These are phyloP conservation scores for Arachis monticola DNA, from an alignment of 331 rosid species.

Conservation along the genomic window DNA sequence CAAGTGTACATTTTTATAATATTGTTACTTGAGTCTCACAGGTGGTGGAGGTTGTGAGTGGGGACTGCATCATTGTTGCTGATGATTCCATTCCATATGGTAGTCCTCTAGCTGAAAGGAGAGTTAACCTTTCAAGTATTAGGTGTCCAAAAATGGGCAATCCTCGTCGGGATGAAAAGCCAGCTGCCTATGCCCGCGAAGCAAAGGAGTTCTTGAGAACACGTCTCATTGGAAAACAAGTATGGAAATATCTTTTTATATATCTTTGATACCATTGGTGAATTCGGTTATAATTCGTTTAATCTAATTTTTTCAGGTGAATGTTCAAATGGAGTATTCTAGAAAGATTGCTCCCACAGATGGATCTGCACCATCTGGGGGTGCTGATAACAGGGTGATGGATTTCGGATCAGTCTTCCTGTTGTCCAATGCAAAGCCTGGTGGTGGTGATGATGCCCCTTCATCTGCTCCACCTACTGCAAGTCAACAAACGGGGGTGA, in stretches of 20 bases:
- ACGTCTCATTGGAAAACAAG: constrained; percentile 84
- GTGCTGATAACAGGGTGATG: constrained; percentile 82
- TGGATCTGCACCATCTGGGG: constrained; percentile 58
- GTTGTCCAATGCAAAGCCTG: constrained; percentile 60
- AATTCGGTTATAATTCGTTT: constrained; percentile 21
- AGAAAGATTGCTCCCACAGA: constrained; percentile 68
- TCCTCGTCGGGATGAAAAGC: constrained; percentile 95
- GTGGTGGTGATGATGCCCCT: constrained; percentile 65
- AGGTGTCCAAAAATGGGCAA: constrained; percentile 96
- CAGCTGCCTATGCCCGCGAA: constrained; percentile 97
- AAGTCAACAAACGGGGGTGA: constrained; percentile 67
- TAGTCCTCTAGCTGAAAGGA: constrained; percentile 87
- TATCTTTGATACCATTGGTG: constrained; percentile 21
- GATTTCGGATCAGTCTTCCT: constrained; percentile 93
- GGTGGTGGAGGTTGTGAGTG: constrained; percentile 99
- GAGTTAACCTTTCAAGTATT: constrained; percentile 93
- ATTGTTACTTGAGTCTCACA: constrained; percentile 39
- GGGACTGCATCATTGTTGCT: constrained; percentile 89
- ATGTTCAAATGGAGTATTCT: constrained; percentile 92
- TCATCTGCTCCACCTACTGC: constrained; percentile 54
- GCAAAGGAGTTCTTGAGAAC: constrained; percentile 92
- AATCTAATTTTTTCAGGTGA: constrained; percentile 60
- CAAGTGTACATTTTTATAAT: neutral
- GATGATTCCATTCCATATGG: constrained; percentile 89
- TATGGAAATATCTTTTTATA: constrained; percentile 48